Base-by-base conservation (phyloP, 1,284 basidiomycete genomes). In the Melampsora abietis-canadensis region DNA sequence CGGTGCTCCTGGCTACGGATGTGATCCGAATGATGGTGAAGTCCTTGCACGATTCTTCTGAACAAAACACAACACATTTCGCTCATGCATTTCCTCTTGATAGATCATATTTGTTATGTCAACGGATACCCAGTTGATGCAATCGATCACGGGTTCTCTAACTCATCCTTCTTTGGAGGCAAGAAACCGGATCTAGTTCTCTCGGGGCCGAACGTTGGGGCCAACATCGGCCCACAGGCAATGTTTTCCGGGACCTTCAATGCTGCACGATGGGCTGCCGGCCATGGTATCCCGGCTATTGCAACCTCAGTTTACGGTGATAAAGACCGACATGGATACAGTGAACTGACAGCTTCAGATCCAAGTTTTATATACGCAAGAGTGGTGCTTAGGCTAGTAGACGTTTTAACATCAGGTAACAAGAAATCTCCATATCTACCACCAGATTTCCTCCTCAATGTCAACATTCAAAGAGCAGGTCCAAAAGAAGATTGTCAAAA, bases 91-190 rank as follows among this genome's bases (percentile, higher is more conserved):
- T 31, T 30, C 30, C 19, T 27, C 34, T 30, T 31, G 21, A 27
- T 31, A 61, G 31, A 31, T 19, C 60, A 61, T 34, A 19, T 61
- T 31, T 61, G 60, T 19, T 61, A 61, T 34, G 60, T 34, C 27
- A 61, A 61, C 17, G 60, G 27, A 5, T 30, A 61, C 21, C 60
- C 60, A 34, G 31, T 61, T 19, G 60, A 61, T 61, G 60, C 60
- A 7, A 37, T 61, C n/a, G 10, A n/a, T 6, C 34, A 61, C 60
- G 60, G 27, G 12, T 7, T 61, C 10, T 19, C 2, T 12, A 61
- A 61, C n/a, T n/a, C 37, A 17, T 62, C 60, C 60, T 30, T 17
- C 17, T 62, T 34, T 62, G 27, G 60, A 37, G 30, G 34, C 8
- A n/a, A 19, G n/a, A n/a, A n/a, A 62, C 60, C 60, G 17, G 34